Percentiles rank a stretch among this genome's conserved stretches.
phyloP scores from a whole-genome alignment of 2,329 filamentous ascomycete genomes.

The Fusarium nygamai region DNA sequence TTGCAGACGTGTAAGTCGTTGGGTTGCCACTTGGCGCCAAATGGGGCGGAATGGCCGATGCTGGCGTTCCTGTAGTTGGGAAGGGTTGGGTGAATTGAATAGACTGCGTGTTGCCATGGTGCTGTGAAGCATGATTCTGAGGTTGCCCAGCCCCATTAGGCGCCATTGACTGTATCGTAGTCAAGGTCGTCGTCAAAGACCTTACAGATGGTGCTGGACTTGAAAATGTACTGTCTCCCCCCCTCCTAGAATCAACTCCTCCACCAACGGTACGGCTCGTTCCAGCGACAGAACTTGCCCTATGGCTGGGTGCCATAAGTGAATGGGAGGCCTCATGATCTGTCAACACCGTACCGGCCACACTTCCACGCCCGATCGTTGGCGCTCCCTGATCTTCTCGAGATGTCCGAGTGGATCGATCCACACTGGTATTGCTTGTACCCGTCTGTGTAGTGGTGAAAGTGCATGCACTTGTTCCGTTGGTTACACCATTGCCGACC shows the following conservation, averaged over 20 bases:
- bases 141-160: slow-evolving; percentile 58
- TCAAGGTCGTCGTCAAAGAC: slow-evolving; percentile 84
- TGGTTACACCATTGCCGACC: slow-evolving; percentile 48
- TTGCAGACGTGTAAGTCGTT: slow-evolving; percentile 79
- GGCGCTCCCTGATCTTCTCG: slow-evolving; percentile 66
- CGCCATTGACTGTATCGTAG: slow-evolving; percentile 82
- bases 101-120: slow-evolving; percentile 56
- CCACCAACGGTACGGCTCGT: slow-evolving; percentile 77
- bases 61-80: slow-evolving; percentile 68
- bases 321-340: slow-evolving; percentile 81
- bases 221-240: slow-evolving; percentile 81
- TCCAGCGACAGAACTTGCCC: slow-evolving; percentile 72
- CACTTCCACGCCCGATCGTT: slow-evolving; percentile 75
- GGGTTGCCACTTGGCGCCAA: slow-evolving; percentile 68
- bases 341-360: slow-evolving; percentile 84
- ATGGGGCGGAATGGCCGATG: slow-evolving; percentile 78
- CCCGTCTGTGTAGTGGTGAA: slow-evolving; percentile 66
- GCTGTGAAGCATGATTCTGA: slow-evolving; percentile 48
- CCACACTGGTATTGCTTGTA: slow-evolving; percentile 62
- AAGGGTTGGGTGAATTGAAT: slow-evolving; percentile 75
- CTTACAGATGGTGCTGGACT: slow-evolving; percentile 83
- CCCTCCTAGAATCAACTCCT: slow-evolving; percentile 73
- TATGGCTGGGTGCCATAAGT: slow-evolving; percentile 79
- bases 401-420: slow-evolving; percentile 69
- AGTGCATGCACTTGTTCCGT: slow-evolving; percentile 61